A percentile compares a stretch with the other conserved stretches of the same genome.
These are phyloP conservation scores for Blastomyces parvus DNA, from an alignment of 2,329 filamentous ascomycete genomes.

Conservation along the genomic window DNA sequence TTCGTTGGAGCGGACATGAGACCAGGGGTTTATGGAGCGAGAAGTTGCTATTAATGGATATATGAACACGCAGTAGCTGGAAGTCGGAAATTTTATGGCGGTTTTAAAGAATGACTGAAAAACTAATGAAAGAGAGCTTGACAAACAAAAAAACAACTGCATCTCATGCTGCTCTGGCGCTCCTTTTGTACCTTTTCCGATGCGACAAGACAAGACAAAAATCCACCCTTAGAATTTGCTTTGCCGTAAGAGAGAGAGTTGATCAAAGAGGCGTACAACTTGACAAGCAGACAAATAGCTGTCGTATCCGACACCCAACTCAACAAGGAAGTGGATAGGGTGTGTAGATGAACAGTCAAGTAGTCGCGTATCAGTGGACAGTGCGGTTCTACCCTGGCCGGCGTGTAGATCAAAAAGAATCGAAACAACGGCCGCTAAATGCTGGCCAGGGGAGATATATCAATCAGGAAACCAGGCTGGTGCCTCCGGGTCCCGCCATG, in stretches of 20 bases:
- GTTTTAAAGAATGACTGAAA: neutral
- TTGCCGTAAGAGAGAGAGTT: conserved; percentile 6
- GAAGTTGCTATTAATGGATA: conserved; percentile 4
- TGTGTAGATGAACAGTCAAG: neutral
- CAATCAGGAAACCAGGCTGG: neutral
- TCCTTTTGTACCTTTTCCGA: conserved; percentile 8
- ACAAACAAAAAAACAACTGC: neutral
- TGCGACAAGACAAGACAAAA: neutral
- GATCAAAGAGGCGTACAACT: conserved; percentile 1
- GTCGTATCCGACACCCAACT: neutral
- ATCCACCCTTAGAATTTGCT: neutral
- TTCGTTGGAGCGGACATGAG: conserved; percentile 34
- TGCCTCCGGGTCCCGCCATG: conserved; percentile 1
- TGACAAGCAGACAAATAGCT: neutral
- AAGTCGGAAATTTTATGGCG: neutral
- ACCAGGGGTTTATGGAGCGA: conserved; percentile 13
- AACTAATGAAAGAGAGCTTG: neutral
- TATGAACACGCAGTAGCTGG: neutral
- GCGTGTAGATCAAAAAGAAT: conserved; percentile 4
- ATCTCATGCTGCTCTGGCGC: neutral
- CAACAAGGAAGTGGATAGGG: conserved; percentile 1
- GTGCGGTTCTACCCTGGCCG: neutral
- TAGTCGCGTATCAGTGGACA: neutral
- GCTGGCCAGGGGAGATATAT: neutral
- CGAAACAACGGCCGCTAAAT: neutral